Evolutionary conservation across 176 grass and related monocot genomes (phyloP).

Genomic region (Elaeis guineensis): DNA sequence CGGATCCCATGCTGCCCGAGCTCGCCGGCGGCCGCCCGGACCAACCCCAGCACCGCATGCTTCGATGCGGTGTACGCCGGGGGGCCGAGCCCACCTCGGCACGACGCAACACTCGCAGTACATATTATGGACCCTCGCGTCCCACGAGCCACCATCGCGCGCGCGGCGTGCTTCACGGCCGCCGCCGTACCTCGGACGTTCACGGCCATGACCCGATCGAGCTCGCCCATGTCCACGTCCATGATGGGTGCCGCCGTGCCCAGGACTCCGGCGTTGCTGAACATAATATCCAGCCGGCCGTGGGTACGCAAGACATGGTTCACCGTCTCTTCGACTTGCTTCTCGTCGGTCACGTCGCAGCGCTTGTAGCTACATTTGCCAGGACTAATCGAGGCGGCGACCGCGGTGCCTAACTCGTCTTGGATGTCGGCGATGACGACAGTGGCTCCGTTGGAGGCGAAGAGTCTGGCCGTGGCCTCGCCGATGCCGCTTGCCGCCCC

Average conservation of each 20-base stretch:
- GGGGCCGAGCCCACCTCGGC: slow-evolving; percentile 54
- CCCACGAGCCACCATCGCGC: slow-evolving; percentile 33
- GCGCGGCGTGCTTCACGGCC: slow-evolving; percentile 66
- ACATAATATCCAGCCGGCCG: slow-evolving; percentile 73
- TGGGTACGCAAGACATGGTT: slow-evolving; percentile 23
- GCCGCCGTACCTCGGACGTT: slow-evolving; percentile 50
- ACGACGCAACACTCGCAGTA: slow-evolving; percentile 51
- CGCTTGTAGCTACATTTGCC: slow-evolving; percentile 42
- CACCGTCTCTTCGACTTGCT: slow-evolving; percentile 53
- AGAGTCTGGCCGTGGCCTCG: slow-evolving; percentile 54
- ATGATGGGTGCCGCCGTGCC: slow-evolving; percentile 26
- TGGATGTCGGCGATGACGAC: slow-evolving; percentile 75
- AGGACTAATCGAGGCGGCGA: slow-evolving; percentile 36
- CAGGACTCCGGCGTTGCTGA: slow-evolving; percentile 72
- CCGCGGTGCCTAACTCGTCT: slow-evolving; percentile 43
- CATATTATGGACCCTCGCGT: slow-evolving; percentile 61
- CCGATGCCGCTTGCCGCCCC: slow-evolving; percentile 78
- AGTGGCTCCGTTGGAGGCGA: slow-evolving; percentile 57
- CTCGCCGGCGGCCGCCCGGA: slow-evolving; percentile 49
- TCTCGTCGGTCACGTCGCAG: slow-evolving; percentile 70
- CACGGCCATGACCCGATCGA: slow-evolving; percentile 73
- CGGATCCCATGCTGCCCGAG: slow-evolving; percentile 56
- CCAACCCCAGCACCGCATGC: slow-evolving; percentile 71
- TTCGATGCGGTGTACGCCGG: slow-evolving; percentile 68
- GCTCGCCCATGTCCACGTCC: slow-evolving; percentile 34